Evolutionary conservation across 441 rosid species (phyloP).

Genomic region (Gossypium schwendimanii): DNA sequence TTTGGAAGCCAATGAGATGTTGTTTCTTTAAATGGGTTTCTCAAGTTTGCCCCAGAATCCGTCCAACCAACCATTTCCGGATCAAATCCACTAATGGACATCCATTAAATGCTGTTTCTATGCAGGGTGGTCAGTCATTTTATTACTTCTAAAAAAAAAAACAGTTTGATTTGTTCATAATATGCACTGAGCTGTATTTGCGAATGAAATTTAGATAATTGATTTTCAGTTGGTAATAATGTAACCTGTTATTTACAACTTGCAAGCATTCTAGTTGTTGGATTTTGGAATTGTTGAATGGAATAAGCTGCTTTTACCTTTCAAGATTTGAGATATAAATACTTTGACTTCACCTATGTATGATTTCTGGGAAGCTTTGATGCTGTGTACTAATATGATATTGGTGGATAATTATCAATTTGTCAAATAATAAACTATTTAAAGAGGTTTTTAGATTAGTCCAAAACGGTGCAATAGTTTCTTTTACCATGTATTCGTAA

Average conservation of each 20-base stretch:
- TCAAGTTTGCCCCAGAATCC: conserved; percentile 34
- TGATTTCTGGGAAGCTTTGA: not conserved
- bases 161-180: not conserved
- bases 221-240: not conserved
- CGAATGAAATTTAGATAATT: not conserved
- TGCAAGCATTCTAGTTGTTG: not conserved
- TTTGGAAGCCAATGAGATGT: conserved; percentile 28
- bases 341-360: not conserved
- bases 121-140: conserved; percentile 47
- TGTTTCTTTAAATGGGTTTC: conserved; percentile 29
- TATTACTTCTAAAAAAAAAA: not conserved
- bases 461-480: not conserved
- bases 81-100: conserved; percentile 56
- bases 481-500: not conserved
- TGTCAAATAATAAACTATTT: not conserved
- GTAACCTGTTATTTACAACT: not conserved
- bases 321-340: not conserved
- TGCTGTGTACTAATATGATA: not conserved
- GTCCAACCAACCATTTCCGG: conserved; percentile 33
- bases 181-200: conserved; percentile 1
- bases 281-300: not conserved
- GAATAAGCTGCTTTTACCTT: not conserved
- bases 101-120: conserved; percentile 38
- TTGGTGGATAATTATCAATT: not conserved
- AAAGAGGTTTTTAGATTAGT: not conserved